Conservation (phyloP, 805 yeast species). For the Candida sithepensis region DNA sequence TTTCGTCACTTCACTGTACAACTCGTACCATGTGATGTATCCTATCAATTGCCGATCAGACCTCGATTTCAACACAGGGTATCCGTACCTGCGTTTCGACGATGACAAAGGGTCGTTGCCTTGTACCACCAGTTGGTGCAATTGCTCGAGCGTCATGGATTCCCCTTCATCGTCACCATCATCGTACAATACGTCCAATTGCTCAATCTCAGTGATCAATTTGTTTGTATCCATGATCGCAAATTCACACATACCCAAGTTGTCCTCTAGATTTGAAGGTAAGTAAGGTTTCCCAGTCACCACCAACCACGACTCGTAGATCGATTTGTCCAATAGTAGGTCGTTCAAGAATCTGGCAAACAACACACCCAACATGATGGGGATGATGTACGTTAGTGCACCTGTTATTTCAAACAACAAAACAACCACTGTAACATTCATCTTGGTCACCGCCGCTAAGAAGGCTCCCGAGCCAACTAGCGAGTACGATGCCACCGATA, state of each 20-base stretch:
- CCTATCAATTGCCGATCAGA: constrained; percentile 37
- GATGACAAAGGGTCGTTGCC: neutral
- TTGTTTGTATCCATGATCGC: constrained; percentile 35
- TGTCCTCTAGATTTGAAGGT: constrained; percentile 35
- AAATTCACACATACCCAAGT: constrained; percentile 29
- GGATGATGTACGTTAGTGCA: constrained; percentile 77
- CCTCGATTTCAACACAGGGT: constrained; percentile 40
- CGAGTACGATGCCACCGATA: constrained; percentile 85
- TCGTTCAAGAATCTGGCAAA: constrained; percentile 72
- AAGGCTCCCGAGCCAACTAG: constrained; percentile 86
- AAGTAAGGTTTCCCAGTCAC: constrained; percentile 39
- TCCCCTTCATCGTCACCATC: constrained; percentile 32
- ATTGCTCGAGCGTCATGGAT: constrained; percentile 15
- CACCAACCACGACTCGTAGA: constrained; percentile 59
- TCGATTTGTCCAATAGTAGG: constrained; percentile 51
- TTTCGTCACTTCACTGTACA: constrained; percentile 27
- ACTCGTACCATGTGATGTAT: constrained; percentile 37
- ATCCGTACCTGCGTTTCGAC: constrained; percentile 30
- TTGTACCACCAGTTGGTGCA: constrained; percentile 21
- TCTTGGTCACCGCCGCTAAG: constrained; percentile 73
- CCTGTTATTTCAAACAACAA: constrained; percentile 82
- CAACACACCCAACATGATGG: constrained; percentile 82
- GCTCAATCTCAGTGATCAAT: constrained; percentile 33
- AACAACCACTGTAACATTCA: constrained; percentile 78
- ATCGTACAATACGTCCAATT: constrained; percentile 29